Base-by-base conservation (phyloP, 441 rosid genomes). In the Flueggea neowawraea region DNA sequence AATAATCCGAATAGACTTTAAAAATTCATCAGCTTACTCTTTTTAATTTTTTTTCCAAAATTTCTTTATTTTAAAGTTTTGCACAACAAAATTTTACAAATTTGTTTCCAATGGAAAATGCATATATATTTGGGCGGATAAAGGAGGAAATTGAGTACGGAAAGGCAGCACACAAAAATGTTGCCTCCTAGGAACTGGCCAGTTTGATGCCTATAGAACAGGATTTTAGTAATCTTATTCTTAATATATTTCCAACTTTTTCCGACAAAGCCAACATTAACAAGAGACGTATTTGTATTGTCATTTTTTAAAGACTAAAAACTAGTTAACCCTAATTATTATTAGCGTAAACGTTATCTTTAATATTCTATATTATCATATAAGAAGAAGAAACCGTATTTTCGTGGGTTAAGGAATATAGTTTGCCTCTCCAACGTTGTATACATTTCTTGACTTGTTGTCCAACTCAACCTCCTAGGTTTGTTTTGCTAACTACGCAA, bases 401-500 rank as follows among this genome's bases (percentile, higher is more conserved):
- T 33, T 33, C 39, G 39, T 33, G 39, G 39, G 6, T 36, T 36
- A 36, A 36, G 41, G 4, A 36, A 36, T 36, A 36, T 36, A 36
- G 41, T 36, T 36, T 5, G 7, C 41, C 41, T 36, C 41, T 36
- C 41, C 13, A 39, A 62, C 17, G 36, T 39, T 16, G 14, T 10
- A 43, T 43, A 11, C 4, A 12, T 64, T 64, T 64, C 55, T 55
- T 64, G 55, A 44, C 17, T 55, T 55, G 8, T 55, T 55, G 12
- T 64, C 48, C 12, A 47, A 44, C 50, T 54, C 15, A 54, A 54
- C 45, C 31, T 15, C 54, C 2, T 16, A 54, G n/a, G 9, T 0
- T 12, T 9, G 2, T 44, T 28, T 8, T 54, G n/a, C 45, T 32
- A 3, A n/a, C 10, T 28, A 64, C 53, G 60, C 48, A 55, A 55